These are phyloP conservation scores for Omphalea diandra DNA, from an alignment of 441 rosid species.

Conservation along the genomic window DNA sequence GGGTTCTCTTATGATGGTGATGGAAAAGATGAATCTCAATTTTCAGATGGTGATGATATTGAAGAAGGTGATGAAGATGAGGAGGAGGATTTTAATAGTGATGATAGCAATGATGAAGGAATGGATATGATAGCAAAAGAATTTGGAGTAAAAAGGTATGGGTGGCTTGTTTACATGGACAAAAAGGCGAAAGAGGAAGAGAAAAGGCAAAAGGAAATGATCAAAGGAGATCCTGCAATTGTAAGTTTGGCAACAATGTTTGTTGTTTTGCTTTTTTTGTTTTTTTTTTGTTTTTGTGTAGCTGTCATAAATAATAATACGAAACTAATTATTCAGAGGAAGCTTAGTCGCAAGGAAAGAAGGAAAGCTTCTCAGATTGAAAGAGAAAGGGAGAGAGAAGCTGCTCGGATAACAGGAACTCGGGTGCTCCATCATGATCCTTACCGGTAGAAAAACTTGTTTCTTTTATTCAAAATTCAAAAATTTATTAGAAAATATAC, in stretches of 20 bases:
- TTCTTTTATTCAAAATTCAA: not conserved
- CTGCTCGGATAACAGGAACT: slow-evolving; percentile 60
- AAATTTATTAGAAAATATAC: not conserved
- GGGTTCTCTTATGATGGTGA: slow-evolving; percentile 82
- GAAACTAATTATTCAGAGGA: slow-evolving; percentile 55
- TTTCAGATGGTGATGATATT: slow-evolving; percentile 57
- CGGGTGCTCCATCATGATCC: slow-evolving; percentile 81
- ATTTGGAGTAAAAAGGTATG: slow-evolving; percentile 88
- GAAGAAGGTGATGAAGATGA: slow-evolving; percentile 80
- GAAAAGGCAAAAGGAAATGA: slow-evolving; percentile 88
- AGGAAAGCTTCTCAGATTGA: slow-evolving; percentile 90
- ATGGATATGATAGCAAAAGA: slow-evolving; percentile 90
- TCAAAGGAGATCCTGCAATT: slow-evolving; percentile 95
- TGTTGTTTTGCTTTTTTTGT: slow-evolving; percentile 14
- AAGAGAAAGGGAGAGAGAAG: slow-evolving; percentile 88
- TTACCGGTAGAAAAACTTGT: slow-evolving; percentile 54
- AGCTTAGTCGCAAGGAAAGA: slow-evolving; percentile 95
- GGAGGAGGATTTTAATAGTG: slow-evolving; percentile 86
- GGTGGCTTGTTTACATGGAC: slow-evolving; percentile 97
- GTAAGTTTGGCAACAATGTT: slow-evolving; percentile 49
- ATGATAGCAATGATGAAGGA: slow-evolving; percentile 93
- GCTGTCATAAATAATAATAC: not conserved
- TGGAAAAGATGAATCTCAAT: slow-evolving; percentile 55
- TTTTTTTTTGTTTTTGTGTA: too few relatives aligned
- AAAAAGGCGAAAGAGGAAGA: slow-evolving; percentile 95